Evolutionary conservation across 257 asterid genomes (phyloP).

Genomic region (Thymus mandschuricus): DNA sequence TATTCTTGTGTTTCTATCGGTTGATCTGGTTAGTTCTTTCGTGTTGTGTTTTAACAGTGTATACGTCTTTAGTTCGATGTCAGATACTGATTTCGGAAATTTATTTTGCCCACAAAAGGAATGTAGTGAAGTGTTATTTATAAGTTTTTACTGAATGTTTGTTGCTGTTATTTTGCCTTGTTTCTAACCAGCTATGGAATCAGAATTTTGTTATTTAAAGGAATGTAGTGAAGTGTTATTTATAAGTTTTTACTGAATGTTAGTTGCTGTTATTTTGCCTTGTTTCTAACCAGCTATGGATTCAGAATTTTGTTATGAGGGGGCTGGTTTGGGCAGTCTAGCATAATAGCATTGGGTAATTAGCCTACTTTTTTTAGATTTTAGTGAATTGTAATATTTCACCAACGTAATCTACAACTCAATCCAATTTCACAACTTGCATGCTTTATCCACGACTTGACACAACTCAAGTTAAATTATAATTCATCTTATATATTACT

Average conservation of each 20-base stretch:
- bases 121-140: constrained; percentile 1
- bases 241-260: not conserved
- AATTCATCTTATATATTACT: too few relatives aligned
- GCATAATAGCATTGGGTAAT: too few relatives aligned
- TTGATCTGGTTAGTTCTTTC: not conserved
- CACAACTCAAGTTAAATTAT: too few relatives aligned
- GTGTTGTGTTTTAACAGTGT: not conserved
- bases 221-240: constrained; percentile 1
- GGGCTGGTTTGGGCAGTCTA: not conserved
- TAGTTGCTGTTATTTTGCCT: too few relatives aligned
- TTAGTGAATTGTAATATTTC: too few relatives aligned
- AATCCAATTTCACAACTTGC: too few relatives aligned
- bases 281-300: not conserved
- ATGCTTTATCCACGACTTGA: too few relatives aligned
- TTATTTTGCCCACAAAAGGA: too few relatives aligned
- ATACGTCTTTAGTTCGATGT: not conserved
- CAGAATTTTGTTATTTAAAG: not conserved
- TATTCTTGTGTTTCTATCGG: not conserved
- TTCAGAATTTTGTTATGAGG: not conserved
- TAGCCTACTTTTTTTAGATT: too few relatives aligned
- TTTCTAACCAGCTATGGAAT: not conserved
- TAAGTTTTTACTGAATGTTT: not conserved
- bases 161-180: not conserved
- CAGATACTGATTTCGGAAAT: too few relatives aligned
- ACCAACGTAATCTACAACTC: too few relatives aligned